Evolutionary conservation across 257 asterid genomes (phyloP).

Genomic region (Eustoma russellianum): DNA sequence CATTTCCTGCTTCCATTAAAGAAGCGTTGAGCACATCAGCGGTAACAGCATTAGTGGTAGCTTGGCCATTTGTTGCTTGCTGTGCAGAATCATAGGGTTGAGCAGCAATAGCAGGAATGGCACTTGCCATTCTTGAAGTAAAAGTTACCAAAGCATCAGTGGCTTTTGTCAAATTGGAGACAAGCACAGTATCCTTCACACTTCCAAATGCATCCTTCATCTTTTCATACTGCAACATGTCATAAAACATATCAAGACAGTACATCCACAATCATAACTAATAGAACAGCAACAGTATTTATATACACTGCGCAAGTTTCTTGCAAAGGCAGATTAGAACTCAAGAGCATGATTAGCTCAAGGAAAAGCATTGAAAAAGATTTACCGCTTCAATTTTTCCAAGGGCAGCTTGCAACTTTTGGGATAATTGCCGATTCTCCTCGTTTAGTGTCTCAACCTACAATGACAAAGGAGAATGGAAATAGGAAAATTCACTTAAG

Average conservation of each 20-base stretch:
- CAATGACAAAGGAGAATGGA: neutral
- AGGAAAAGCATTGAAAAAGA: neutral
- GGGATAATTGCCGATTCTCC: conserved; percentile 12
- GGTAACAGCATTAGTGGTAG: too few species aligned
- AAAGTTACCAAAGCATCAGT: conserved; percentile 5
- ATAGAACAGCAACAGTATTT: neutral
- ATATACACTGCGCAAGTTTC: neutral
- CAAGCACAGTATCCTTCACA: conserved; percentile 14
- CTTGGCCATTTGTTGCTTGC: too few species aligned
- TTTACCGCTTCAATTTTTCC: conserved; percentile 21
- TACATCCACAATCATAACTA: neutral
- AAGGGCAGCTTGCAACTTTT: conserved; percentile 14
- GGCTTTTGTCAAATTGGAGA: conserved; percentile 13
- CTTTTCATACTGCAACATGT: conserved; percentile 28
- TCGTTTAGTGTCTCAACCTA: conserved; percentile 12
- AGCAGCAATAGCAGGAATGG: neutral
- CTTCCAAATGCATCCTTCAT: conserved; percentile 17
- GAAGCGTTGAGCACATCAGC: too few species aligned
- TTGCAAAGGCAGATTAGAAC: neutral
- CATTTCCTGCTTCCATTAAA: too few species aligned
- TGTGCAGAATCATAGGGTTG: neutral
- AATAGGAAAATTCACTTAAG: neutral
- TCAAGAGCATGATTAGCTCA: neutral
- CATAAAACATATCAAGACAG: neutral
- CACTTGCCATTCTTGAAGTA: conserved; percentile 6